These are phyloP conservation scores for Fusarium equiseti DNA, from an alignment of 2,329 filamentous ascomycete genomes.

Conservation along the genomic window DNA sequence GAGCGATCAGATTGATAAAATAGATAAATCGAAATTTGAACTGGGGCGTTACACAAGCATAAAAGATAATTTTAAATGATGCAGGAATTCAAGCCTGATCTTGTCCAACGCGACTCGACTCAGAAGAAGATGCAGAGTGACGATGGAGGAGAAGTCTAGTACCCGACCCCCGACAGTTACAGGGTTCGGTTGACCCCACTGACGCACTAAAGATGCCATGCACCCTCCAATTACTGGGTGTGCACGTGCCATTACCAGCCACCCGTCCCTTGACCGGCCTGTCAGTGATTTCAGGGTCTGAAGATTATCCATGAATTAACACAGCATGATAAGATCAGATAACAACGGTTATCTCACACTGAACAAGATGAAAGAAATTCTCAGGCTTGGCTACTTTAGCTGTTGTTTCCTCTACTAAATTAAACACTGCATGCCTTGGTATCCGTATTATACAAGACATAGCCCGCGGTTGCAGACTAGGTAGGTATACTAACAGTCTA, in stretches of 20 bases:
- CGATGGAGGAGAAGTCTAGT: conserved; percentile 23
- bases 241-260: conserved; percentile 43
- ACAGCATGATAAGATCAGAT: conserved; percentile 41
- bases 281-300: conserved; percentile 31
- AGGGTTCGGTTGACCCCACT: conserved; percentile 43
- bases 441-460: not conserved
- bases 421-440: not conserved
- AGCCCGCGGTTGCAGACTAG: not conserved
- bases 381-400: not conserved
- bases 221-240: conserved; percentile 31
- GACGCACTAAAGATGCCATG: conserved; percentile 30
- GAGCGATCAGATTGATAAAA: conserved; percentile 6
- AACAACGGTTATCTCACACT: conserved; percentile 1
- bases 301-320: conserved; percentile 7
- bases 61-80: conserved; percentile 6
- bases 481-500: not conserved
- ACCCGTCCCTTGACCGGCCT: conserved; percentile 20
- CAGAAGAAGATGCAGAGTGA: conserved; percentile 36
- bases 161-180: not conserved
- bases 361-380: not conserved
- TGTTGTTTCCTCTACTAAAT: not conserved
- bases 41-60: conserved; percentile 21
- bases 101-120: conserved; percentile 28
- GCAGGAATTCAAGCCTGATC: conserved; percentile 16
- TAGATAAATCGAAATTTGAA: not conserved